These are phyloP conservation scores for Selaginella moellendorffii DNA, from an alignment of 75 land plant genomes.

Conservation along the genomic window DNA sequence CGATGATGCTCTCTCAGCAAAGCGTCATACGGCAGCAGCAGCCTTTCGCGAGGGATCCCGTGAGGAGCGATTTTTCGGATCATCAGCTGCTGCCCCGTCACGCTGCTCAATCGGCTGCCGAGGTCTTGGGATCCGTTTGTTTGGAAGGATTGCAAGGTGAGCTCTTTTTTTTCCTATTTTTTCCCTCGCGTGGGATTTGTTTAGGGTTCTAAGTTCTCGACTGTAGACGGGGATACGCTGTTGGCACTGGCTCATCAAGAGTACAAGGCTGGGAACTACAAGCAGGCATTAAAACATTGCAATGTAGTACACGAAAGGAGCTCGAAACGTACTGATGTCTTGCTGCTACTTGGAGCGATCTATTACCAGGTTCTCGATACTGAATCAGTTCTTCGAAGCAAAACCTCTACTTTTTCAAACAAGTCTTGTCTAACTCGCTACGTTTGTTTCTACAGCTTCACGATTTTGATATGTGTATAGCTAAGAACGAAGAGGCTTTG, in stretches of 20 bases:
- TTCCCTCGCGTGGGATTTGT: neutral
- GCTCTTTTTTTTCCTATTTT: neutral
- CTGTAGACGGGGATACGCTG: constrained; percentile 44
- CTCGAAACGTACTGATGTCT: constrained; percentile 72
- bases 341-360: constrained; percentile 78
- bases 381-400: neutral
- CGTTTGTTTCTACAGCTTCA: constrained; percentile 37
- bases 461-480: constrained; percentile 90
- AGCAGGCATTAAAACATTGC: constrained; percentile 70
- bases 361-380: constrained; percentile 63
- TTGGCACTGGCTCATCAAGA: constrained; percentile 69
- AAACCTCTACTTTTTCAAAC: neutral
- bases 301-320: constrained; percentile 54
- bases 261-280: constrained; percentile 65
- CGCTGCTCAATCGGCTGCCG: neutral
- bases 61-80: neutral
- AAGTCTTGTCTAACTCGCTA: neutral
- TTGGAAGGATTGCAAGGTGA: neutral
- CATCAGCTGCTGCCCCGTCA: neutral
- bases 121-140: neutral
- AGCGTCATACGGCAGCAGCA: constrained; percentile 8
- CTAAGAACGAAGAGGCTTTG: constrained; percentile 97
- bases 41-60: constrained; percentile 14
- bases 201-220: neutral
- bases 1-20: constrained; percentile 20